These are phyloP conservation scores for Blastobotrys robertii DNA, from an alignment of 805 yeast species.

Conservation along the genomic window DNA sequence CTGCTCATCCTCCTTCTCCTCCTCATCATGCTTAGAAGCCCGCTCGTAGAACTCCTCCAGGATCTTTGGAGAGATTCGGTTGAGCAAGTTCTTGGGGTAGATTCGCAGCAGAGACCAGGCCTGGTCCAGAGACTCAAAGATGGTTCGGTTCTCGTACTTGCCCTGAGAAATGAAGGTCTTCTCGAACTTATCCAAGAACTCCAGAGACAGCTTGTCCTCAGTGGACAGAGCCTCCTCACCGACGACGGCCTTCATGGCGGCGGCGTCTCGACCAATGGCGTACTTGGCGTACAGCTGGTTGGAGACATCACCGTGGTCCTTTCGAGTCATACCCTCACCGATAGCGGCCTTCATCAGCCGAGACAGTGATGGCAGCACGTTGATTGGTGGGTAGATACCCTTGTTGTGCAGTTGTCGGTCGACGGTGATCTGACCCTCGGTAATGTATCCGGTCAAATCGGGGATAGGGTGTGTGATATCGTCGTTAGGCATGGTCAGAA, in stretches of 20 bases:
- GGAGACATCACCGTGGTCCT: conserved; percentile 98
- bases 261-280: conserved; percentile 99
- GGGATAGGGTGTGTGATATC: conserved; percentile 99
- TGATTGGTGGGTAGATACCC: conserved; percentile 98
- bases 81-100: conserved; percentile 97
- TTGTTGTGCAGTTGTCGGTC: conserved; percentile 95
- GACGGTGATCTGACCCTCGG: conserved; percentile 97
- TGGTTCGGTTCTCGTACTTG: conserved; percentile 90
- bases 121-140: conserved; percentile 90
- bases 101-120: conserved; percentile 98
- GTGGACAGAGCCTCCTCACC: conserved; percentile 99
- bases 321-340: conserved; percentile 99
- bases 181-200: conserved; percentile 96
- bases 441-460: conserved; percentile 98
- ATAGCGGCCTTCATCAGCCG: conserved; percentile 99
- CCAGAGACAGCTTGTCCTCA: conserved; percentile 95
- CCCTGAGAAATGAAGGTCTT: conserved; percentile 93
- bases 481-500: conserved; percentile 98
- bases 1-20: conserved; percentile 30
- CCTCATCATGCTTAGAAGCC: conserved; percentile 39
- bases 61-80: conserved; percentile 97
- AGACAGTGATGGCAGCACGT: conserved; percentile 93
- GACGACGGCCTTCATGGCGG: conserved; percentile 99
- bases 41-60: conserved; percentile 92
- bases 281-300: conserved; percentile 98